A percentile compares a stretch with the other conserved stretches of the same genome.
Conservation (phyloP, 768 basidiomycete species). For the Leccinum sublutescens region DNA sequence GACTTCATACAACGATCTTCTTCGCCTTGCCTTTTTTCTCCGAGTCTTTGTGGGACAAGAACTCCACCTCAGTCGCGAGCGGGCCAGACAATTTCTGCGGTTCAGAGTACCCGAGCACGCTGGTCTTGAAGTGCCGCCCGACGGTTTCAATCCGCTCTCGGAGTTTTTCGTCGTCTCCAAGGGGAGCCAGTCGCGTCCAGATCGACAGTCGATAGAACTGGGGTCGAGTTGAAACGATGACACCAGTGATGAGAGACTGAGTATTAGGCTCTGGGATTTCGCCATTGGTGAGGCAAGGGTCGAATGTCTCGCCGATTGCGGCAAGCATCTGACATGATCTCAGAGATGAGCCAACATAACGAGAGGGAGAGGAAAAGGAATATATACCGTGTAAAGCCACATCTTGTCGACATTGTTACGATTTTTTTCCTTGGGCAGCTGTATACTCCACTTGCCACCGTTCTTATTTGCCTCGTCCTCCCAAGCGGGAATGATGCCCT, state of each 20-base stretch:
- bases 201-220: conserved; percentile 96
- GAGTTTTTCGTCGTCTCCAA: conserved; percentile 53
- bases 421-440: conserved; percentile 95
- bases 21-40: conserved; percentile 90
- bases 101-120: conserved; percentile 79
- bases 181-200: conserved; percentile 90
- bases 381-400: conserved; percentile 93
- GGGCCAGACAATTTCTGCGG: conserved; percentile 74
- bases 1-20: conserved; percentile 68
- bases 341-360: conserved; percentile 2
- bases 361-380: background rate
- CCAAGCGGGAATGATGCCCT: conserved; percentile 96
- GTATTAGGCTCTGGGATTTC: conserved; percentile 40
- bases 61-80: conserved; percentile 94
- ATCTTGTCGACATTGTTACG: conserved; percentile 80
- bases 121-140: conserved; percentile 88
- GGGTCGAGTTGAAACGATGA: conserved; percentile 92
- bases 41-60: conserved; percentile 90
- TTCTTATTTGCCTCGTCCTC: conserved; percentile 96
- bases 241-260: conserved; percentile 80
- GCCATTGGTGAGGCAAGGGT: conserved; percentile 69
- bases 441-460: conserved; percentile 99
- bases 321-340: conserved; percentile 86
- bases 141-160: conserved; percentile 81
- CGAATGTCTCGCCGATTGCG: conserved; percentile 98